phyloP scores from a whole-genome alignment of 2,329 filamentous ascomycete genomes.

The Ascochyta lentis region DNA sequence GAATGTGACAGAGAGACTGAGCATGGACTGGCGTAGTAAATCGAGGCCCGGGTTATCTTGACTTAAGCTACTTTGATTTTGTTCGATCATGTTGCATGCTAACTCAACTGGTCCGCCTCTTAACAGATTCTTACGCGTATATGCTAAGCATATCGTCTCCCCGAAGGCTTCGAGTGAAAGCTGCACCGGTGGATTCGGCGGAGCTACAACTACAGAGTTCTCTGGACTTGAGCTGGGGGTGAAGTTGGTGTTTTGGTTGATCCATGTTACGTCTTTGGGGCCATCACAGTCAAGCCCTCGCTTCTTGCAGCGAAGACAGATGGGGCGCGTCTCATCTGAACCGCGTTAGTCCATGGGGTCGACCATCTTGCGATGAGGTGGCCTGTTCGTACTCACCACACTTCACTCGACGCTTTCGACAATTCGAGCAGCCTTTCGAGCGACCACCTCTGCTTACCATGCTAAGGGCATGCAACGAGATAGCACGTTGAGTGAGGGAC shows the following conservation, averaged over 20 bases:
- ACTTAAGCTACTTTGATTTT: neutral
- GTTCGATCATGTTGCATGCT: slow-evolving; percentile 33
- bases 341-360: neutral
- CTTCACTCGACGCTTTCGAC: slow-evolving; percentile 36
- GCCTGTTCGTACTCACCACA: slow-evolving; percentile 30
- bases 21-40: slow-evolving; percentile 31
- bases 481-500: neutral
- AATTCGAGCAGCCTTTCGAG: slow-evolving; percentile 37
- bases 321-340: slow-evolving; percentile 35
- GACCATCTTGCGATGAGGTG: neutral
- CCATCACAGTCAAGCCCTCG: slow-evolving; percentile 33
- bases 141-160: slow-evolving; percentile 36
- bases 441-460: slow-evolving; percentile 42
- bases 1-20: slow-evolving; percentile 34
- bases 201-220: neutral
- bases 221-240: neutral
- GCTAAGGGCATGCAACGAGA: slow-evolving; percentile 6
- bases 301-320: slow-evolving; percentile 34
- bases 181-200: slow-evolving; percentile 4
- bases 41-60: slow-evolving; percentile 19
- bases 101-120: slow-evolving; percentile 35
- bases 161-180: slow-evolving; percentile 32
- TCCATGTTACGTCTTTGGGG: slow-evolving; percentile 34
- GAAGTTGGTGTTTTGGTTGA: slow-evolving; percentile 22
- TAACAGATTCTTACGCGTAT: slow-evolving; percentile 35